A percentile compares a stretch with the other conserved stretches of the same genome.
phyloP scores from a whole-genome alignment of 164 flowering plant genomes.

The Aristolochia californica region DNA sequence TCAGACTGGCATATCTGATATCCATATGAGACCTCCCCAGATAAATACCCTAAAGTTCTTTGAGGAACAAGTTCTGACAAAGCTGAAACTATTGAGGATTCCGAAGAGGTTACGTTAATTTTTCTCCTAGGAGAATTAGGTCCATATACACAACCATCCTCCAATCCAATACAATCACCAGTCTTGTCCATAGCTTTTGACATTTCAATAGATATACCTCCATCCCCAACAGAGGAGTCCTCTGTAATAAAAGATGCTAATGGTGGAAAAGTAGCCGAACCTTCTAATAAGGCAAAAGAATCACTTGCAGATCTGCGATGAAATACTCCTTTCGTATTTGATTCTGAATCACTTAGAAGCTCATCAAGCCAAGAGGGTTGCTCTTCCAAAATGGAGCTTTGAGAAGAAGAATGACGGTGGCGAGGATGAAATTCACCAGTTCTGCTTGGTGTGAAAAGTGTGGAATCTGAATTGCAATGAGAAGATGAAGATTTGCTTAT shows the following conservation, averaged over 20 bases:
- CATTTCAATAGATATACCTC: background rate
- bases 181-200: background rate
- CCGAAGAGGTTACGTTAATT: conserved; percentile 17
- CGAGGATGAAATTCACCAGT: conserved; percentile 6
- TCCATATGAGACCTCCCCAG: conserved; percentile 14
- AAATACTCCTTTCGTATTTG: conserved; percentile 11
- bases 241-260: conserved; percentile 11
- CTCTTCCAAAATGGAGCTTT: conserved; percentile 30
- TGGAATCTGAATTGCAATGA: conserved; percentile 11
- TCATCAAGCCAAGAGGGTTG: conserved; percentile 54
- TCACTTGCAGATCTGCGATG: conserved; percentile 49
- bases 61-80: conserved; percentile 36
- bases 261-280: conserved; percentile 13
- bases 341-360: conserved; percentile 27
- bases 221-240: background rate
- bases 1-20: conserved; percentile 15
- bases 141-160: conserved; percentile 37
- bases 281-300: conserved; percentile 29
- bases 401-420: conserved; percentile 32
- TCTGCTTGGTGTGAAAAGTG: conserved; percentile 8
- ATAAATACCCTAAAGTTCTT: conserved; percentile 16
- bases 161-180: conserved; percentile 15
- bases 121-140: conserved; percentile 56
- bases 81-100: conserved; percentile 34
- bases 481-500: conserved; percentile 22